Percentiles rank a stretch among this genome's conserved stretches.
Conservation (phyloP, 2,329 filamentous ascomycete genomes). For the Metarhizium brunneum region DNA sequence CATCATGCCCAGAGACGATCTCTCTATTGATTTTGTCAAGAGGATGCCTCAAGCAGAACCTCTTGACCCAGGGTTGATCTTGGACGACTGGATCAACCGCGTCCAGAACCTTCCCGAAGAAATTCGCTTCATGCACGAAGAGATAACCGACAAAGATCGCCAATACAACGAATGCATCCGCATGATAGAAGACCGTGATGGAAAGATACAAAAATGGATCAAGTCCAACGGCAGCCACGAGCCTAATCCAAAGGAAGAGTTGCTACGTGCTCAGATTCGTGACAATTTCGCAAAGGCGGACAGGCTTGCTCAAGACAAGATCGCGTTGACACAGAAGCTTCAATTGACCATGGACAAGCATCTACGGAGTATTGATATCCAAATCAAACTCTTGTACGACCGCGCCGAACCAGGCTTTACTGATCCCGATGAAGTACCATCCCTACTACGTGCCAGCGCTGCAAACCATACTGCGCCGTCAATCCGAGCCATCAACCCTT, state of each 20-base stretch:
- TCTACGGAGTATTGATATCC: slow-evolving; percentile 50
- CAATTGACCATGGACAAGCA: slow-evolving; percentile 53
- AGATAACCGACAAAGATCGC: slow-evolving; percentile 72
- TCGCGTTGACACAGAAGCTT: slow-evolving; percentile 57
- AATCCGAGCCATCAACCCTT: slow-evolving; percentile 32
- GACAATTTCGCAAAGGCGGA: slow-evolving; percentile 62
- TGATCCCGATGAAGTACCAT: slow-evolving; percentile 54
- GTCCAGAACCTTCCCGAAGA: slow-evolving; percentile 75
- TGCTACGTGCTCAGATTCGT: slow-evolving; percentile 54
- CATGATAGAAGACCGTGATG: slow-evolving; percentile 63
- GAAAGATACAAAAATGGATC: slow-evolving; percentile 72
- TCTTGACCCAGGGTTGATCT: slow-evolving; percentile 57
- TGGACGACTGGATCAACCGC: slow-evolving; percentile 69
- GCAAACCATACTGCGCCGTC: slow-evolving; percentile 38
- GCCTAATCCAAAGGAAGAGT: slow-evolving; percentile 66
- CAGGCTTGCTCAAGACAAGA: slow-evolving; percentile 65
- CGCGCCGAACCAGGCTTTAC: slow-evolving; percentile 51
- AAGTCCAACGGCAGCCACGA: slow-evolving; percentile 66
- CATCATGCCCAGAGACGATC: slow-evolving; percentile 64
- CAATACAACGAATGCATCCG: slow-evolving; percentile 60
- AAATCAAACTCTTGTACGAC: slow-evolving; percentile 54
- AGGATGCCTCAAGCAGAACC: slow-evolving; percentile 55
- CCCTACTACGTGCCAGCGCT: slow-evolving; percentile 48
- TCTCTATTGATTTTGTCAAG: slow-evolving; percentile 60
- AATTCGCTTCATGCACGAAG: slow-evolving; percentile 74